phyloP scores from a whole-genome alignment of 768 basidiomycete genomes.

The Fistulinella prunicolor region DNA sequence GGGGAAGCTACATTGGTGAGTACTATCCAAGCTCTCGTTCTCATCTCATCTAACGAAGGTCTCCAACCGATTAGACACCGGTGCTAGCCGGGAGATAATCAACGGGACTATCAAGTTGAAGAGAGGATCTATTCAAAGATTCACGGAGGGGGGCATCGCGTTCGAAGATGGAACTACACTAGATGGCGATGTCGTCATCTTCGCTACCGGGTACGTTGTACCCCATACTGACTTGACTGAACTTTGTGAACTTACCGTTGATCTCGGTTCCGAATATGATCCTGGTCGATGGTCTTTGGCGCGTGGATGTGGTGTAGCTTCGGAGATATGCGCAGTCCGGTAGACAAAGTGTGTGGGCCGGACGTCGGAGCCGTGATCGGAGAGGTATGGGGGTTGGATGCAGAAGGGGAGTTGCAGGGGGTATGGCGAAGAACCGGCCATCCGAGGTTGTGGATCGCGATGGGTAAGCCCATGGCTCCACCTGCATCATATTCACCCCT shows the following conservation, averaged over 20 bases:
- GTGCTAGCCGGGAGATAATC: slow-evolving; percentile 44
- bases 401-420: slow-evolving; percentile 59
- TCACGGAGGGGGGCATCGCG: slow-evolving; percentile 28
- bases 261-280: not conserved
- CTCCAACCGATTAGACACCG: slow-evolving; percentile 28
- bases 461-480: slow-evolving; percentile 14
- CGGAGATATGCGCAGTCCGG: slow-evolving; percentile 40
- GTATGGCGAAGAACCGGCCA: slow-evolving; percentile 32
- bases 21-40: not conserved
- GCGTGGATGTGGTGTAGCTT: slow-evolving; percentile 32
- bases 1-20: slow-evolving; percentile 41
- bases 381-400: slow-evolving; percentile 62
- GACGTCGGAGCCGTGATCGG: slow-evolving; percentile 44
- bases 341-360: slow-evolving; percentile 45
- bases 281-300: not conserved
- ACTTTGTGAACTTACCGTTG: not conserved
- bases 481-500: not conserved
- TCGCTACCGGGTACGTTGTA: slow-evolving; percentile 33
- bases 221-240: not conserved
- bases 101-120: slow-evolving; percentile 52
- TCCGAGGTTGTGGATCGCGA: slow-evolving; percentile 35
- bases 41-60: not conserved
- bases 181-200: slow-evolving; percentile 31
- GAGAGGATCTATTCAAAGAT: slow-evolving; percentile 32
- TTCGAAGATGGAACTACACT: slow-evolving; percentile 28